These are phyloP conservation scores for Endoconidiophora polonica DNA, from an alignment of 2,329 filamentous ascomycete species.

Conservation along the genomic window DNA sequence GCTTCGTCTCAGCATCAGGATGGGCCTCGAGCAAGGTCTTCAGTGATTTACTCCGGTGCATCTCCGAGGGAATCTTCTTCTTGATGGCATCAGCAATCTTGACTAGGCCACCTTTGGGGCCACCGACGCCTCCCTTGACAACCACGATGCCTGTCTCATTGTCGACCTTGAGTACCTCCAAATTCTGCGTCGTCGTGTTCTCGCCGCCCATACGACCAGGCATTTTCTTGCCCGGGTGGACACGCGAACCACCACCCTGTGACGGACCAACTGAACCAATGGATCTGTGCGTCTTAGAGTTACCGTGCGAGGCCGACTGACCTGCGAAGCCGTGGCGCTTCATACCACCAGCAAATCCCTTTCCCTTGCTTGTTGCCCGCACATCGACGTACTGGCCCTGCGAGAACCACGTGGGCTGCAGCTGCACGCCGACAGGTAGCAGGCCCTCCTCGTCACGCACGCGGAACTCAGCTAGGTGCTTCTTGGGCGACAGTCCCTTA, in stretches of 20 bases:
- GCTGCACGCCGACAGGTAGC: constrained; percentile 54
- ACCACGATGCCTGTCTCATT: constrained; percentile 73
- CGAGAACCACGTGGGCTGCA: constrained; percentile 81
- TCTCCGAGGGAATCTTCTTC: constrained; percentile 45
- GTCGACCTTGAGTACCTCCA: constrained; percentile 79
- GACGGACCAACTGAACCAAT: constrained; percentile 81
- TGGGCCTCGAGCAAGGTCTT: constrained; percentile 24
- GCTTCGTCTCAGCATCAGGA: constrained; percentile 26
- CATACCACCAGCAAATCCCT: constrained; percentile 95
- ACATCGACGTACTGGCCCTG: constrained; percentile 84
- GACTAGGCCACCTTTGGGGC: constrained; percentile 74
- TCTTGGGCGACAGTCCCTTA: constrained; percentile 68
- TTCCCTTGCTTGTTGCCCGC: constrained; percentile 60
- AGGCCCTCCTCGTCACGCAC: constrained; percentile 61
- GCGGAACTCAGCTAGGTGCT: constrained; percentile 70
- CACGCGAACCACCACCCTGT: constrained; percentile 83
- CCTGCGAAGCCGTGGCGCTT: constrained; percentile 84
- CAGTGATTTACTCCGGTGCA: constrained; percentile 17
- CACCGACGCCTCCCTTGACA: constrained; percentile 71
- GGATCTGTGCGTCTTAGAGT: constrained; percentile 81
- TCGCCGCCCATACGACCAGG: constrained; percentile 87
- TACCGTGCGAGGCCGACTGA: constrained; percentile 85
- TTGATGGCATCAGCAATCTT: constrained; percentile 82
- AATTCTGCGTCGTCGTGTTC: constrained; percentile 76
- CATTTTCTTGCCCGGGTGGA: constrained; percentile 96